phyloP scores from a whole-genome alignment of 306 rosid species.

The Lablab purpureus region DNA sequence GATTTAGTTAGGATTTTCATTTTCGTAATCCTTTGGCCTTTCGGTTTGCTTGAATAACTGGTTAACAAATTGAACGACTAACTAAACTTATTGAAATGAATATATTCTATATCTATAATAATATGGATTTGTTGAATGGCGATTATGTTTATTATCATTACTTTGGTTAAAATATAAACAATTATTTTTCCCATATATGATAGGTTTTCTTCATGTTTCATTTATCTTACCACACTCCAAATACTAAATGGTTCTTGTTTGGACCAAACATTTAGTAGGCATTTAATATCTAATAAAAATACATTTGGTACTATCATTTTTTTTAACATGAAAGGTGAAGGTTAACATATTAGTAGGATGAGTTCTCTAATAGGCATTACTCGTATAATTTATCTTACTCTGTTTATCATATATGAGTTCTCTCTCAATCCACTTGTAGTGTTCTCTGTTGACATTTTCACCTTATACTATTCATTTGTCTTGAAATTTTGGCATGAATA shows the following conservation, averaged over 20 bases:
- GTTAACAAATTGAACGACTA: no score
- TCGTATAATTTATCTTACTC: slow-evolving; percentile 3
- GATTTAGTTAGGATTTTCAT: no score
- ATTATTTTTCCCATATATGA: no score
- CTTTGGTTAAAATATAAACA: no score
- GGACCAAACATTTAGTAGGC: background rate
- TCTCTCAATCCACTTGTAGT: background rate
- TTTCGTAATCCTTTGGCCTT: no score
- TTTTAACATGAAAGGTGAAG: background rate
- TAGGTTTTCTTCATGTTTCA: no score
- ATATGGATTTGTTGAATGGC: no score
- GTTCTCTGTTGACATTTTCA: background rate
- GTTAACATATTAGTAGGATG: slow-evolving; percentile 20
- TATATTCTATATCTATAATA: no score
- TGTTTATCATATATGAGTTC: background rate
- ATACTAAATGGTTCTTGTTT: slow-evolving; percentile 7
- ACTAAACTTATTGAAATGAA: no score
- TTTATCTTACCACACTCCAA: background rate
- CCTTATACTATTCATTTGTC: background rate
- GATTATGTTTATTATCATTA: no score
- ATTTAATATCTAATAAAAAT: background rate
- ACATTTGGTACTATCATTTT: background rate
- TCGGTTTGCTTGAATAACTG: no score
- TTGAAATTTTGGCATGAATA: no score
- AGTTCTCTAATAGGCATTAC: slow-evolving; percentile 6